Base-by-base conservation (phyloP, 169 alveolate species). In the Plasmodium knowlesi region DNA sequence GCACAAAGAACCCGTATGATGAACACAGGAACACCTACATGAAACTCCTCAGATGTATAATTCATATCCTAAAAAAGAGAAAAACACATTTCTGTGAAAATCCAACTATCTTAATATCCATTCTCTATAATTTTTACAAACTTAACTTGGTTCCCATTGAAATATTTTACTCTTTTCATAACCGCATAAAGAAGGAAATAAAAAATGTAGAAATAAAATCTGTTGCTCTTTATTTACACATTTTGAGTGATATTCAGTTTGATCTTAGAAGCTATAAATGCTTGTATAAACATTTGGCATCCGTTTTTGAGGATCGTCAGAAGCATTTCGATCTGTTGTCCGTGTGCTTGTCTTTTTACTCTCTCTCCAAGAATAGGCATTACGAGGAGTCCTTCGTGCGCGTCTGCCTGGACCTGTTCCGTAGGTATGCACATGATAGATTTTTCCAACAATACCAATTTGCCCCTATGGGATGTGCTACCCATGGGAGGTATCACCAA, bases 101-200 rank as follows among this genome's bases (percentile, higher is more conserved):
- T 32, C 28, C 94, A 16, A 88, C 61, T 43, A 34, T 88, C n/a
- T 88, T 57, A 88, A 78, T 88, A 5, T 14, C 81, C 25, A 88
- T 88, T 37, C 41, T 88, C 16, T 79, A 88, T 34, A 37, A 79
- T 57, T 88, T 78, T 61, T 76, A 54, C 50, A 88, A 88, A 88
- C 67, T 88, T 83, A 79, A 79, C 71, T 88, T 88, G 46, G 41
- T 88, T 57, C 94, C 94, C n/a, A 88, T 88, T 10, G 89, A 88
- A 61, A 88, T 88, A 78, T 88, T 88, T 78, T 88, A 88, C 32
- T 78, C 70, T 41, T 53, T 88, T 6, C 86, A 88, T 16, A 78
- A 72, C 25, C 79, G 54, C 67, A 88, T 88, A 76, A 79, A 88
- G 71, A 88, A 57, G 67, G 81, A 88, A n/a, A 88, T 88, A 14